Evolutionary conservation across 495 filamentous ascomycete genomes (phyloP).

Genomic region (Bacidia rubella): DNA sequence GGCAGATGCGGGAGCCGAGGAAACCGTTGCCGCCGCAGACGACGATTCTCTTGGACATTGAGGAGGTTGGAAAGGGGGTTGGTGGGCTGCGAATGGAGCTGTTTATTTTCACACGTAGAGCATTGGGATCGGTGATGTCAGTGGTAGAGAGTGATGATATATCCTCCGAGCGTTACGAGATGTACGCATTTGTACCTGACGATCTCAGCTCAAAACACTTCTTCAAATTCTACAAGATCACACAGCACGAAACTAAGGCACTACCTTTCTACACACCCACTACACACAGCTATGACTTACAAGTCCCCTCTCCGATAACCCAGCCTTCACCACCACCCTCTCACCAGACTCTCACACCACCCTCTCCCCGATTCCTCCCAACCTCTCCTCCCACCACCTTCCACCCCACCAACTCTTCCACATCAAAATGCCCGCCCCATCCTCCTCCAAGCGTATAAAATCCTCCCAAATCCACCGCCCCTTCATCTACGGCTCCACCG

Average conservation of each 20-base stretch:
- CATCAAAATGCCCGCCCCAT: not conserved
- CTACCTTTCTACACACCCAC: too few species aligned
- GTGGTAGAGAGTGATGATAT: too few species aligned
- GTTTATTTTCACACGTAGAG: too few species aligned
- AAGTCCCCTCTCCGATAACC: too few species aligned
- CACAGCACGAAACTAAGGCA: too few species aligned
- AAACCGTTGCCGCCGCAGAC: conserved; percentile 96
- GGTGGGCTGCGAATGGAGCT: too few species aligned
- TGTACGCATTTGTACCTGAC: too few species aligned
- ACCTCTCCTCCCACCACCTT: conserved; percentile 60
- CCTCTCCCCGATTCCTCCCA: not conserved
- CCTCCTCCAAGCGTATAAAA: not conserved
- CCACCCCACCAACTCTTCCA: conserved; percentile 9
- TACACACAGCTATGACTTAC: too few species aligned
- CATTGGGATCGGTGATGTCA: not conserved
- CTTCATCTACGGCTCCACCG: conserved; percentile 59
- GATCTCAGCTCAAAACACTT: too few species aligned
- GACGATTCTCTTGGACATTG: conserved; percentile 41
- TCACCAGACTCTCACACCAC: not conserved
- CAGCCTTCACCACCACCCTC: not conserved
- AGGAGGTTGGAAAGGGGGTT: not conserved
- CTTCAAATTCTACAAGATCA: too few species aligned
- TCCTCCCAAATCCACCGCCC: not conserved
- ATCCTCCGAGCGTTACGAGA: too few species aligned
- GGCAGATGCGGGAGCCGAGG: conserved; percentile 81